These are phyloP conservation scores for Candida michaelii DNA, from an alignment of 805 yeast species.

Conservation along the genomic window DNA sequence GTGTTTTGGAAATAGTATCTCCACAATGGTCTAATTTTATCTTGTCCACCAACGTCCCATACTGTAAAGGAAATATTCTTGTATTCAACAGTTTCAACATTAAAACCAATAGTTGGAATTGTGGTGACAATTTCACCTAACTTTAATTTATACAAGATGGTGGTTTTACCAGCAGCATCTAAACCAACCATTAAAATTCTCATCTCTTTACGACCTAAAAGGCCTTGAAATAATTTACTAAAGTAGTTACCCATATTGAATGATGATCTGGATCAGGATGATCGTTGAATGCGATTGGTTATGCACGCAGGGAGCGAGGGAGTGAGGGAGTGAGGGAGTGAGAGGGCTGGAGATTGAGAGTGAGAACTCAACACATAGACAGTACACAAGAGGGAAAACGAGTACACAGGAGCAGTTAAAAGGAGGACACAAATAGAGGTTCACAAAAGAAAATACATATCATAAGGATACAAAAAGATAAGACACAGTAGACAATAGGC, in stretches of 20 bases:
- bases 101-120: constrained; percentile 44
- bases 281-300: constrained; percentile 1
- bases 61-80: constrained; percentile 44
- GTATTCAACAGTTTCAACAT: constrained; percentile 44
- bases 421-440: no score
- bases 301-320: background rate
- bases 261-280: background rate
- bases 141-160: constrained; percentile 43
- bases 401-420: no score
- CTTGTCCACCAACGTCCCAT: constrained; percentile 48
- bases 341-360: no score
- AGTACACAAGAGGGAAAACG: background rate
- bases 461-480: no score
- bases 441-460: background rate
- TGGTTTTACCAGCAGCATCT: constrained; percentile 45
- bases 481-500: no score
- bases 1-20: constrained; percentile 46
- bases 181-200: constrained; percentile 45
- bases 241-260: constrained; percentile 36
- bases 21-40: constrained; percentile 45
- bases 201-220: constrained; percentile 44
- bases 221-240: constrained; percentile 40
- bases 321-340: no score
- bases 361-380: background rate
- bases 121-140: constrained; percentile 45